A percentile compares a stretch with the other conserved stretches of the same genome.
These are phyloP conservation scores for Raphidocelis subcapitata DNA, from an alignment of 139 green algal species.

Conservation along the genomic window DNA sequence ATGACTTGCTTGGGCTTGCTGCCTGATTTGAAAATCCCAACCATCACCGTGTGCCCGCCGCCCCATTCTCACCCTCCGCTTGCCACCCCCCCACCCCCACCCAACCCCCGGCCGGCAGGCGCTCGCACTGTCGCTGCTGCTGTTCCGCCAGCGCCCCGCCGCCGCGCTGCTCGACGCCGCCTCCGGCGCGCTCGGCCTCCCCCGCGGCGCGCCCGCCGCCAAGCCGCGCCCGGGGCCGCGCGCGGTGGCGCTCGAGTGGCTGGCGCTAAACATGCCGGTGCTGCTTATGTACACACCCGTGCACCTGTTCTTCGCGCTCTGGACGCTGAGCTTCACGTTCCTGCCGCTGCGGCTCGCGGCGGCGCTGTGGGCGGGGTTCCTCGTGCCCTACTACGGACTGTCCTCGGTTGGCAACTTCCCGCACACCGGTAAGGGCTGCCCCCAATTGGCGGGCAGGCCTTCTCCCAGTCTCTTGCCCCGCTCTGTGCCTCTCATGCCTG, in stretches of 20 bases:
- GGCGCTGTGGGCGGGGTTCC: conserved; percentile 19
- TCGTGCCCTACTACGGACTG: conserved; percentile 65
- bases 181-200: background rate
- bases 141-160: conserved; percentile 29
- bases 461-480: too few relatives aligned
- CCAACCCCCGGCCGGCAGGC: conserved; percentile 14
- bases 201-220: background rate
- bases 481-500: too few relatives aligned
- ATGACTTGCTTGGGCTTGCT: too few relatives aligned
- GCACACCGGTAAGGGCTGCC: conserved; percentile 60
- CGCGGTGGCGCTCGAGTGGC: background rate
- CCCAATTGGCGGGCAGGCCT: too few relatives aligned
- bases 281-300: conserved; percentile 58
- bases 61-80: too few relatives aligned
- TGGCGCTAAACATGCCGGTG: conserved; percentile 39
- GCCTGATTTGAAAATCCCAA: too few relatives aligned
- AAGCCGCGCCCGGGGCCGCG: background rate
- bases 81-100: too few relatives aligned
- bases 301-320: conserved; percentile 37
- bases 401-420: conserved; percentile 55
- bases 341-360: conserved; percentile 28
- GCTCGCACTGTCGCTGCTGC: conserved; percentile 47
- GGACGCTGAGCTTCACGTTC: conserved; percentile 42
- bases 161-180: background rate
- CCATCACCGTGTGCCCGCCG: too few relatives aligned